Evolutionary conservation across 495 filamentous ascomycete genomes (phyloP), one percentile per base, ranked within the genome.

Genomic region (Neurospora sp.): DNA sequence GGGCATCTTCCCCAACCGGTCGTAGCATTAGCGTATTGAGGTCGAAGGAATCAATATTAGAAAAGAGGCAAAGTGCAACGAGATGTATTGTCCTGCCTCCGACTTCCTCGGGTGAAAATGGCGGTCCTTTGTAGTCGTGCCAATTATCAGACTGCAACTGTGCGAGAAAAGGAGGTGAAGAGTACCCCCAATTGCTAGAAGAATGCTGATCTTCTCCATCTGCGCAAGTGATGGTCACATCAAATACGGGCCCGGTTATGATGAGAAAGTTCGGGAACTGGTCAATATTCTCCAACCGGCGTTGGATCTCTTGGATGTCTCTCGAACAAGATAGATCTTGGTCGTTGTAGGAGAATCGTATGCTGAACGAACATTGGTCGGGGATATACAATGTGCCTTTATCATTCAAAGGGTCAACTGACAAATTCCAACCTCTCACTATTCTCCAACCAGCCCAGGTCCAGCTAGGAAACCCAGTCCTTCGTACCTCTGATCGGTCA

Each of bases 401-500:
- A n/a, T n/a, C 27, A 27, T 27, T 27, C 27, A 27, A 27, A 27
- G 27, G 27, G 27, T 27, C 7, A 39, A 39, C 0, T 12, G 10
- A 39, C 39, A 8, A 39, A 8, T 3, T 4, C 39, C 39, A 12
- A 39, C 39, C 10, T 39, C 11, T 39, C 41, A 16, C 0, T 16
- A 11, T 42, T 31, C 9, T 11, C 72, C 72, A 73, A 6, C 72
- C 69, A n/a, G 38, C 18, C 72, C 72, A 73, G 0, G 69, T 31
- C 72, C 72, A 73, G 40, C 69, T 73, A 0, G 72, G 72, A n/a
- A 73, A 73, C 5, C 1, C 20, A 16, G 0, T 9, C 2, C 72
- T 48, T 20, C 44, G 44, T 14, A 27, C 0, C 4, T 7, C 0
- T 0, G n/a, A 3, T 23, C 23, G 46, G 4, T 23, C n/a, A 23